Base-by-base conservation (phyloP, 169 alveolate genomes). In the Plasmodium yoelii region DNA sequence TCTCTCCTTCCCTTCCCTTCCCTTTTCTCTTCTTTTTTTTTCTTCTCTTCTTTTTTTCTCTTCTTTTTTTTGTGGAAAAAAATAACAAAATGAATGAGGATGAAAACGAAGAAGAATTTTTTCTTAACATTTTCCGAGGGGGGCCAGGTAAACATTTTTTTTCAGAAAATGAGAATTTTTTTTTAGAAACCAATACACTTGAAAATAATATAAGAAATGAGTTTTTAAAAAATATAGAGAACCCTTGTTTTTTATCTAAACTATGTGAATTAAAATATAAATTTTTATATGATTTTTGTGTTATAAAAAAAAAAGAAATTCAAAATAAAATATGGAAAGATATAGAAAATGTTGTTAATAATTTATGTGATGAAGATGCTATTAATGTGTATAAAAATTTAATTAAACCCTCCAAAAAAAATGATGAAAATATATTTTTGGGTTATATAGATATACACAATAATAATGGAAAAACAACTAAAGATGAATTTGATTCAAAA, bases 131-230 rank as follows among this genome's bases (percentile, higher is more conserved):
- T 13, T 75, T 75, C 26, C 63, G 88, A 19, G 88, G 88, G 5
- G 88, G 88, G 2, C 88, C 88, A 2, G 88, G 88, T 12, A 64
- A 19, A 53, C 88, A 75, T 56, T 26, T 51, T 19, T 63, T 65
- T 7, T 75, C 88, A 15, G 70, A 75, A 13, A 61, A 28, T 28
- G 73, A 63, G 15, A 75, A 75, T 75, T 26, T 49, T 22, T 63
- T 63, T 55, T 56, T 75, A 75, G 88, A 75, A 75, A 63, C 19
- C 5, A 61, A 63, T 22, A 75, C 77, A 0, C 67, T 75, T n/a
- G 77, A 75, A 44, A 1, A 18, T 47, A 69, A 75, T 42, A 75
- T 75, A 39, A 61, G 51, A 63, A 75, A 75, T 39, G 77, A 75
- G 42, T 51, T 75, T 28, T 13, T 75, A 75, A 75, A 75, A 75